phyloP scores from a whole-genome alignment of 192 early-diverging fungal genomes.

The Linnemannia elongata region DNA sequence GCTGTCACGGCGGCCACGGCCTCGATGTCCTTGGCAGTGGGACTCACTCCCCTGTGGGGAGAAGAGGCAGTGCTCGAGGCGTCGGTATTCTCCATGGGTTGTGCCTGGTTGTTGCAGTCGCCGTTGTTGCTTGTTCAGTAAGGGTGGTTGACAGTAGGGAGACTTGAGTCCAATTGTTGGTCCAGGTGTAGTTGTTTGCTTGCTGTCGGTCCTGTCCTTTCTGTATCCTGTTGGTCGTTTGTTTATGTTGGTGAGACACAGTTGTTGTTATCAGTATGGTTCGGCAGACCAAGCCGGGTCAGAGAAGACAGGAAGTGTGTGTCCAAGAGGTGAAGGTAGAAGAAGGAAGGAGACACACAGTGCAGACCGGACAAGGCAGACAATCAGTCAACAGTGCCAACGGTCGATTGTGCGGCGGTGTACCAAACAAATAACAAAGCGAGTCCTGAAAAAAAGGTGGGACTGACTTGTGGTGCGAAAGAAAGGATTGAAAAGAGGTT shows the following conservation, averaged over 20 bases:
- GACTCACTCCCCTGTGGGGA: not conserved
- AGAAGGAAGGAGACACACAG: not conserved
- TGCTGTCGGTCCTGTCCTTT: not conserved
- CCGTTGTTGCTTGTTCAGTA: not conserved
- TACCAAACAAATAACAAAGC: not conserved
- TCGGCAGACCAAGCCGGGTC: not conserved
- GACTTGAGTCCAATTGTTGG: not conserved
- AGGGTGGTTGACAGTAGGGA: not conserved
- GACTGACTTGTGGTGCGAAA: not conserved
- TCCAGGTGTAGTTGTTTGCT: not conserved
- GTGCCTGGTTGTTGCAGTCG: not conserved
- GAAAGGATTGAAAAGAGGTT: not conserved
- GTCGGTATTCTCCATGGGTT: not conserved
- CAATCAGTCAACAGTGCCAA: constrained; percentile 7
- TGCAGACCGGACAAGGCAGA: not conserved
- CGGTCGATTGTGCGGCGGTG: constrained; percentile 7
- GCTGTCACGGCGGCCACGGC: constrained; percentile 13
- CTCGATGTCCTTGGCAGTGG: constrained; percentile 22
- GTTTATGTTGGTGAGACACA: not conserved
- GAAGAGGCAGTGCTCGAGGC: not conserved
- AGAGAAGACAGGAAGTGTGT: not conserved
- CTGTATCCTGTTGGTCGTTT: not conserved
- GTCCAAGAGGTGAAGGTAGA: not conserved
- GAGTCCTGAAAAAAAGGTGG: not conserved
- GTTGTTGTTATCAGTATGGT: not conserved